Conservation (phyloP, 177 flowering plant genomes). For the Vitis hybrid region DNA sequence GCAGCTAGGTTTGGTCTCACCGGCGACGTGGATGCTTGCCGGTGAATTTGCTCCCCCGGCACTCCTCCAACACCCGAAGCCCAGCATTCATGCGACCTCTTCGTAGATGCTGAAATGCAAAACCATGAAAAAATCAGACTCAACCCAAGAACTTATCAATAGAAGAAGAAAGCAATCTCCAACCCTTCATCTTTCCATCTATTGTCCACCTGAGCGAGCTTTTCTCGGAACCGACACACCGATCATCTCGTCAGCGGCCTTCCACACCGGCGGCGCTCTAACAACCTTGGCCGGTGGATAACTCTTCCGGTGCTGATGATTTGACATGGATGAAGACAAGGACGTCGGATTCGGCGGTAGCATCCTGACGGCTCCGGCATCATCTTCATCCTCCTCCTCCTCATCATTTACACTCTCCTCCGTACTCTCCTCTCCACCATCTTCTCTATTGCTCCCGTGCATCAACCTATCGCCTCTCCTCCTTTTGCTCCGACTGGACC, state of each 20-base stretch:
- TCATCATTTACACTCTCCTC: slow-evolving; percentile 85
- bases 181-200: not conserved
- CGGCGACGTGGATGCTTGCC: slow-evolving; percentile 79
- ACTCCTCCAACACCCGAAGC: slow-evolving; percentile 40
- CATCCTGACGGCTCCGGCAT: slow-evolving; percentile 35
- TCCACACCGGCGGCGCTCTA: slow-evolving; percentile 60
- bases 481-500: slow-evolving; percentile 61
- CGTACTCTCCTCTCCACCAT: slow-evolving; percentile 67
- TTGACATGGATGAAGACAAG: slow-evolving; percentile 27
- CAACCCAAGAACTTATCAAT: not conserved
- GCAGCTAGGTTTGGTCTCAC: slow-evolving; percentile 38
- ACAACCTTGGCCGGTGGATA: slow-evolving; percentile 54
- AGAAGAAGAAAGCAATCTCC: not conserved
- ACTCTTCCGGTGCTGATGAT: slow-evolving; percentile 55
- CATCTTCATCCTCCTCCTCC: slow-evolving; percentile 73
- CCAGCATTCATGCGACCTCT: slow-evolving; percentile 85
- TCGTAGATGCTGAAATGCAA: slow-evolving; percentile 65
- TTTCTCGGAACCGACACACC: slow-evolving; percentile 89
- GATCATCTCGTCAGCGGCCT: slow-evolving; percentile 85
- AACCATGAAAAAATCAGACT: slow-evolving; percentile 6
- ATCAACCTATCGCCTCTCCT: slow-evolving; percentile 65
- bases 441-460: slow-evolving; percentile 56
- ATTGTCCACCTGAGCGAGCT: slow-evolving; percentile 86
- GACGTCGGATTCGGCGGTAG: slow-evolving; percentile 47
- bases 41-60: slow-evolving; percentile 49